Percentiles rank a stretch among this genome's conserved stretches.
These are phyloP conservation scores for Chaetomium cochliodes DNA, from an alignment of 495 filamentous ascomycete species.

Conservation along the genomic window DNA sequence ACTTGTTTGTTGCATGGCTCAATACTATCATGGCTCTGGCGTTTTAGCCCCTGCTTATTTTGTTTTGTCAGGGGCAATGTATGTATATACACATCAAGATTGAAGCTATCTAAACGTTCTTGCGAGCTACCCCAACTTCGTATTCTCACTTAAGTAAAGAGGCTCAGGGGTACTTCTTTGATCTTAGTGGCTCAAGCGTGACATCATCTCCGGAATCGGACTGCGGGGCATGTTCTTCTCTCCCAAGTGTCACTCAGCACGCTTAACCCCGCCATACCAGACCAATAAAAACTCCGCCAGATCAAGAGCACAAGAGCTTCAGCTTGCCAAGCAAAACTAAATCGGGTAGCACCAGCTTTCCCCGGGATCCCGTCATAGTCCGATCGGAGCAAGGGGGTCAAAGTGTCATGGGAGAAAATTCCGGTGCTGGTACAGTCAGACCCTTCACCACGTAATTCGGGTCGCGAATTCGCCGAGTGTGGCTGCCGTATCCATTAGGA, in stretches of 20 bases:
- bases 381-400: constrained; percentile 13
- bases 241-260: too few species aligned
- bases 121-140: too few species aligned
- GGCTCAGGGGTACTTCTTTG: too few species aligned
- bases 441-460: not conserved
- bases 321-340: constrained; percentile 10
- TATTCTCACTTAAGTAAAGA: too few species aligned
- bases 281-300: not conserved
- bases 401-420: not conserved
- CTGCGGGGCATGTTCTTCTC: constrained; percentile 10
- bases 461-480: not conserved
- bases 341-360: not conserved
- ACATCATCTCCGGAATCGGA: constrained; percentile 29
- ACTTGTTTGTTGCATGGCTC: not conserved
- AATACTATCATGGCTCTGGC: constrained; percentile 15
- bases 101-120: too few species aligned
- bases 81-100: too few species aligned
- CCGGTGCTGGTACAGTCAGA: constrained; percentile 4
- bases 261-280: constrained; percentile 17
- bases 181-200: too few species aligned
- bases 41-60: not conserved
- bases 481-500: not conserved
- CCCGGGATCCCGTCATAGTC: not conserved
- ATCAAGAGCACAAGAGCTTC: not conserved
- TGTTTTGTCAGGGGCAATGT: too few species aligned